Evolutionary conservation across 2,329 filamentous ascomycete genomes (phyloP), one percentile per base, ranked within the genome.

Genomic region (Colletotrichum echinochloae): DNA sequence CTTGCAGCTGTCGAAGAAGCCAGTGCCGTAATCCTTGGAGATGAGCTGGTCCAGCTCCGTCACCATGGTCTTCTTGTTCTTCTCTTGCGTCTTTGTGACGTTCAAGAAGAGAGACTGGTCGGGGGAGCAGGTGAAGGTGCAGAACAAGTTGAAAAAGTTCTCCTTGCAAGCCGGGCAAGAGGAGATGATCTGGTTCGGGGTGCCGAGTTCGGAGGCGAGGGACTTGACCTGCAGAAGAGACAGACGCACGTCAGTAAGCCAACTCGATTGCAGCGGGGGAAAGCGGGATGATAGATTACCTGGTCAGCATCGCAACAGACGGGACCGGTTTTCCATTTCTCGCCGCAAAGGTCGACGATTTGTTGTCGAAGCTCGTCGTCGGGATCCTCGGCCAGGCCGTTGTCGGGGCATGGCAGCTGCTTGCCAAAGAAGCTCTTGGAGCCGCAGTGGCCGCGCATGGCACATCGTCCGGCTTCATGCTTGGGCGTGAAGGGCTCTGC

Each of bases 101-200:
- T 99, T 99, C 79, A 99, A 86, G 78, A 99, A 99, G 0, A 97
- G 85, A 0, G 94, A 98, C 80, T 99, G 96, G 77, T 99, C 92
- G 7, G 97, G 95, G 5, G 96, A 99, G 84, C 97, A 99, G 2
- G 95, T 98, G 78, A 99, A 98, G 5, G 94, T 97, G 83, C 96
- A 99, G 81, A 99, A 99, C 54, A 97, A 86, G 83, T 99, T 97
- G 86, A 94, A 98, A 85, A 99, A 99, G 85, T 99, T 99, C 76
- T 95, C 92, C 81, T 96, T 97, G 88, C 96, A 99, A 39, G 97
- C 96, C 1, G 96, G 96, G 79, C 96, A 99, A 12, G 94, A 94
- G 33, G 94, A 91, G 79, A 99, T 94, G 78, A 99, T 92, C 70
- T 92, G 90, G 75, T 95, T 94, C 2, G 94, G 95, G 28, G 94